phyloP scores from a whole-genome alignment of 768 basidiomycete genomes.

The Amanita subjunquillea region DNA sequence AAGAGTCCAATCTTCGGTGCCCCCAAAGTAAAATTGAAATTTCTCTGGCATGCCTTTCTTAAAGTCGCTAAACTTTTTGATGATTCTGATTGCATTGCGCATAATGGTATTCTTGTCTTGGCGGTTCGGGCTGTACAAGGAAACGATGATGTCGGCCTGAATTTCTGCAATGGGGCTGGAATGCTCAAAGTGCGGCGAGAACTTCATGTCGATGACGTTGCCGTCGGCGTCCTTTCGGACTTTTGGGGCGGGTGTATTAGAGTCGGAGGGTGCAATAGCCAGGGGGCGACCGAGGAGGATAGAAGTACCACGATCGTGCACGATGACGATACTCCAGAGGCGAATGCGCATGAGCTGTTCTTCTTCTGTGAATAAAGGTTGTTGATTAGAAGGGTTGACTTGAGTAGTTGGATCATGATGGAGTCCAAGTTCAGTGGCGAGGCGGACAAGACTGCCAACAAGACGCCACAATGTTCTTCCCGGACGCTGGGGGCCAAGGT shows the following conservation, averaged over 20 bases:
- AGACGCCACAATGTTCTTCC: slow-evolving; percentile 86
- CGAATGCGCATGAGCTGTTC: slow-evolving; percentile 74
- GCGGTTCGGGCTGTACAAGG: slow-evolving; percentile 68
- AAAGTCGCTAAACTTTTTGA: slow-evolving; percentile 67
- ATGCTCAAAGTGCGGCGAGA: slow-evolving; percentile 73
- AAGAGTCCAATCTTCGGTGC: slow-evolving; percentile 63
- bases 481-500: slow-evolving; percentile 48
- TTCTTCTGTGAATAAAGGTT: slow-evolving; percentile 53
- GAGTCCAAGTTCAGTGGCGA: slow-evolving; percentile 75
- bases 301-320: slow-evolving; percentile 84
- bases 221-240: slow-evolving; percentile 22
- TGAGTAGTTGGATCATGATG: slow-evolving; percentile 78
- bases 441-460: slow-evolving; percentile 73
- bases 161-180: slow-evolving; percentile 73
- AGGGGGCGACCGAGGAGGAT: slow-evolving; percentile 81
- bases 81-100: slow-evolving; percentile 70
- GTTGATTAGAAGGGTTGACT: slow-evolving; percentile 27
- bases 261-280: slow-evolving; percentile 74
- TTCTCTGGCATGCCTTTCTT: slow-evolving; percentile 56
- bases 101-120: slow-evolving; percentile 62
- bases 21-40: slow-evolving; percentile 70
- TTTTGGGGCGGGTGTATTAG: slow-evolving; percentile 66
- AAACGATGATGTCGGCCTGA: slow-evolving; percentile 84
- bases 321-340: slow-evolving; percentile 76
- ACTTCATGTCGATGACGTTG: slow-evolving; percentile 30